Percentiles rank a stretch among this genome's conserved stretches.
These are phyloP conservation scores for Trichoderma parareesei DNA, from an alignment of 495 filamentous ascomycete genomes.

Conservation along the genomic window DNA sequence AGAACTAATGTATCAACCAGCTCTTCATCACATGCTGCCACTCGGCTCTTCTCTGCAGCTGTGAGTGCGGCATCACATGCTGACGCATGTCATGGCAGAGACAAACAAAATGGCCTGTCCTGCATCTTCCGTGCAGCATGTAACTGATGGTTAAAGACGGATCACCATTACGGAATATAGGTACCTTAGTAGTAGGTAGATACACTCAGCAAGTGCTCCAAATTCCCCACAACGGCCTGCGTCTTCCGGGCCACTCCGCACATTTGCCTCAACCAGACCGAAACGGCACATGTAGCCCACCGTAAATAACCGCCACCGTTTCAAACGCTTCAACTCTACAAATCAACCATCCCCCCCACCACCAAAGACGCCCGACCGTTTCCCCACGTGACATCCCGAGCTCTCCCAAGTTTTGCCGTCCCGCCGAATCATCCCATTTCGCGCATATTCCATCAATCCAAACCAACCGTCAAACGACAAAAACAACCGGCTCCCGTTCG, in stretches of 20 bases:
- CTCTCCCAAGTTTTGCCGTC: slow-evolving; percentile 12
- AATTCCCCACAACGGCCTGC: too few species aligned
- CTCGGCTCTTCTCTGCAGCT: not conserved
- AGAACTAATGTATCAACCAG: not conserved
- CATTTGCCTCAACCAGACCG: too few species aligned
- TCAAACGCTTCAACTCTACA: not conserved
- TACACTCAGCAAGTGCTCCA: too few species aligned
- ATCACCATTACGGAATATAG: too few species aligned
- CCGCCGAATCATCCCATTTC: slow-evolving; percentile 10
- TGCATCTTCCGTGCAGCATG: slow-evolving; percentile 1
- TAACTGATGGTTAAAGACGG: too few species aligned
- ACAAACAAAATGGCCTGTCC: not conserved
- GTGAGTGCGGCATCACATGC: not conserved
- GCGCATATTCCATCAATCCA: not conserved
- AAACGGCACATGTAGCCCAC: not conserved
- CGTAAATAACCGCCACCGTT: not conserved
- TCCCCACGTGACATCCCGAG: slow-evolving; percentile 10
- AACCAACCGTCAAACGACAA: not conserved
- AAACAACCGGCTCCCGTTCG: not conserved
- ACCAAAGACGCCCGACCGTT: not conserved
- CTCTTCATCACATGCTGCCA: not conserved
- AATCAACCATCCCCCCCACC: not conserved
- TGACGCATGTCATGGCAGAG: not conserved
- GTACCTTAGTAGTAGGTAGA: too few species aligned
- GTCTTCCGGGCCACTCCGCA: too few species aligned